A percentile compares a stretch with the other conserved stretches of the same genome.
phyloP scores from a whole-genome alignment of 163 green algal species.

The Coccomyxa subellipsoidea region DNA sequence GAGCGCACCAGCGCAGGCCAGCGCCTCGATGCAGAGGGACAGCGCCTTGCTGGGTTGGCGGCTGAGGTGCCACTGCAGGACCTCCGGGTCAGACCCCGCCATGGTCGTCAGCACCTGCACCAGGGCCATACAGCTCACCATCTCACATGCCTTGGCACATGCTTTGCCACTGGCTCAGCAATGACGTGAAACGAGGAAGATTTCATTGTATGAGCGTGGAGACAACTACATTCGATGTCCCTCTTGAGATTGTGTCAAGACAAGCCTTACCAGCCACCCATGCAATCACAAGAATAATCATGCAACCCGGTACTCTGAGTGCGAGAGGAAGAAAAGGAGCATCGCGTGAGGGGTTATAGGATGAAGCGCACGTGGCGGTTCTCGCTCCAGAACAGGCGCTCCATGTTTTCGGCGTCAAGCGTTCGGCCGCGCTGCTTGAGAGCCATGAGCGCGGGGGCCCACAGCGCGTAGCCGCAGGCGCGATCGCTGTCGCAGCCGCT shows the following conservation, averaged over 20 bases:
- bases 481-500: neutral
- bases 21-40: constrained; percentile 10
- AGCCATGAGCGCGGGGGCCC: neutral
- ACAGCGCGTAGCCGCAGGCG: neutral
- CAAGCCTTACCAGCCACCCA: too few relatives aligned
- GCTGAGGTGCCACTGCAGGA: constrained; percentile 14
- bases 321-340: neutral
- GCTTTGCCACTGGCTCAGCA: too few relatives aligned
- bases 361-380: neutral
- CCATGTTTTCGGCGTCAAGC: constrained; percentile 5
- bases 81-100: neutral
- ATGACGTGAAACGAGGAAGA: too few relatives aligned
- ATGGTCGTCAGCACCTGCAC: constrained; percentile 12
- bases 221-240: too few relatives aligned
- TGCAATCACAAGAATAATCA: neutral
- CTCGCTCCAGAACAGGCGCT: constrained; percentile 9
- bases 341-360: neutral
- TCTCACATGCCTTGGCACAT: neutral
- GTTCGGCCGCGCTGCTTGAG: neutral
- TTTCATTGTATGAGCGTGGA: too few relatives aligned
- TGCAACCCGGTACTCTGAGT: neutral
- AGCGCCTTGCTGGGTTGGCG: constrained; percentile 7
- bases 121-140: neutral
- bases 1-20: neutral
- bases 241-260: too few relatives aligned